Percentiles rank a stretch among this genome's conserved stretches.
These are phyloP conservation scores for Friedmanniomyces simplex DNA, from an alignment of 495 filamentous ascomycete species.

Conservation along the genomic window DNA sequence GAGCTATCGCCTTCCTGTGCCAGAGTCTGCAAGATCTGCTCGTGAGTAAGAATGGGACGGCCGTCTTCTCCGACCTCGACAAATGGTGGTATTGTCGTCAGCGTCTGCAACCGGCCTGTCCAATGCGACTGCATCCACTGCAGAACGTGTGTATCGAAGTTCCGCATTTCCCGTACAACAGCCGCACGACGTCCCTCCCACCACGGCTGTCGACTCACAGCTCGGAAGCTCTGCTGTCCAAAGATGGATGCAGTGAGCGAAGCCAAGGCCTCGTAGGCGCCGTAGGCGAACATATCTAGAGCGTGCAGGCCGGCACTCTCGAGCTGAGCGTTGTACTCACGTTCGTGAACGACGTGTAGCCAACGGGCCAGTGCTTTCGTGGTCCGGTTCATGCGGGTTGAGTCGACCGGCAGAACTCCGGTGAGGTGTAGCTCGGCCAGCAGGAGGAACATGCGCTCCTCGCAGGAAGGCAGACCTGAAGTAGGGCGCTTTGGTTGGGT, in stretches of 20 bases:
- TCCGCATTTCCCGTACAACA: conserved; percentile 9
- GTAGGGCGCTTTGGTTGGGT: background rate
- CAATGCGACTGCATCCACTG: conserved; percentile 16
- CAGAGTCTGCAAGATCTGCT: conserved; percentile 32
- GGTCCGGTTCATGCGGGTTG: background rate
- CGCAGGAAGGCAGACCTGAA: conserved; percentile 9
- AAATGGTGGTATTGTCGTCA: conserved; percentile 13
- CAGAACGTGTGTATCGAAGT: conserved; percentile 16
- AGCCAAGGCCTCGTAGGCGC: conserved; percentile 14
- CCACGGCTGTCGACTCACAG: conserved; percentile 7
- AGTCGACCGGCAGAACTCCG: background rate
- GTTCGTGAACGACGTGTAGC: conserved; percentile 6
- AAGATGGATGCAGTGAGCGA: conserved; percentile 6
- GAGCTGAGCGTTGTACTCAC: conserved; percentile 8
- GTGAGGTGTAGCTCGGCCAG: conserved; percentile 7
- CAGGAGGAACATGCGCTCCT: conserved; percentile 16
- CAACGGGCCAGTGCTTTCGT: conserved; percentile 6
- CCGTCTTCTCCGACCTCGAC: conserved; percentile 14
- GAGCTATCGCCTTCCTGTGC: conserved; percentile 45
- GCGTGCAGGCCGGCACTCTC: conserved; percentile 7
- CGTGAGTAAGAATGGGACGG: conserved; percentile 2
- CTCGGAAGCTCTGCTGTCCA: background rate
- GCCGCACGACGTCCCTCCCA: conserved; percentile 9
- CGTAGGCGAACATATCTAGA: conserved; percentile 1
- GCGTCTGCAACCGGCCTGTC: conserved; percentile 5